Evolutionary conservation across 805 yeast species (phyloP).

Genomic region (Candida alai): DNA sequence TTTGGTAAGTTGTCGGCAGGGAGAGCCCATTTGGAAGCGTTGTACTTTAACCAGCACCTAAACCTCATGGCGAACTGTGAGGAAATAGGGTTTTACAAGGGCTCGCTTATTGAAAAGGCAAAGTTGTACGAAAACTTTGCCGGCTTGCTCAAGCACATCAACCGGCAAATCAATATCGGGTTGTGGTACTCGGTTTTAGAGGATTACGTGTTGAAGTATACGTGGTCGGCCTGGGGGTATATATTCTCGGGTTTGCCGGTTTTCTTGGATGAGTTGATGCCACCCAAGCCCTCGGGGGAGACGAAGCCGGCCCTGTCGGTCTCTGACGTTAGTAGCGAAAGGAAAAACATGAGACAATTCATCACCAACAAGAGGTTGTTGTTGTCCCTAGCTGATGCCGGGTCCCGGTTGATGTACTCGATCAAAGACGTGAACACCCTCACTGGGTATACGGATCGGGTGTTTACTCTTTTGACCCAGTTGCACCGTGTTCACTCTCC

Average conservation of each 20-base stretch:
- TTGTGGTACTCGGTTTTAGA: slow-evolving; percentile 72
- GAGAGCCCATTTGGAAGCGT: slow-evolving; percentile 80
- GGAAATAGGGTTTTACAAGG: slow-evolving; percentile 92
- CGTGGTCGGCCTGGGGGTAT: slow-evolving; percentile 96
- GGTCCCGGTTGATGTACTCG: slow-evolving; percentile 90
- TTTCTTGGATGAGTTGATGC: slow-evolving; percentile 51
- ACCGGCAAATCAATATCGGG: slow-evolving; percentile 52
- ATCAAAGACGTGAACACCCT: slow-evolving; percentile 88
- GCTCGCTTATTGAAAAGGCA: slow-evolving; percentile 70
- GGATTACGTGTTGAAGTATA: slow-evolving; percentile 81
- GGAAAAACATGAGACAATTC: slow-evolving; percentile 76
- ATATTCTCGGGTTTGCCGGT: slow-evolving; percentile 88
- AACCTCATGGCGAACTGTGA: slow-evolving; percentile 85
- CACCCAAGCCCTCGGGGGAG: slow-evolving; percentile 10
- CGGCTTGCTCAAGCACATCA: slow-evolving; percentile 50
- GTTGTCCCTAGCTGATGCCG: slow-evolving; percentile 92
- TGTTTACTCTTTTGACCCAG: slow-evolving; percentile 69
- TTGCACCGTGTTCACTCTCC: slow-evolving; percentile 79
- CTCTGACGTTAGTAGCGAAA: slow-evolving; percentile 24
- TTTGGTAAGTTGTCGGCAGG: slow-evolving; percentile 73
- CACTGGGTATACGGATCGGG: slow-evolving; percentile 86
- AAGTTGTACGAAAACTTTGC: slow-evolving; percentile 60
- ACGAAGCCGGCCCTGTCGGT: background rate
- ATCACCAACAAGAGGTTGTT: slow-evolving; percentile 86
- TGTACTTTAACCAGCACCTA: slow-evolving; percentile 80